Evolutionary conservation across 1,139 yeast genomes (phyloP), one percentile per base, ranked within the genome.

Genomic region (Geotrichum bryndzae): DNA sequence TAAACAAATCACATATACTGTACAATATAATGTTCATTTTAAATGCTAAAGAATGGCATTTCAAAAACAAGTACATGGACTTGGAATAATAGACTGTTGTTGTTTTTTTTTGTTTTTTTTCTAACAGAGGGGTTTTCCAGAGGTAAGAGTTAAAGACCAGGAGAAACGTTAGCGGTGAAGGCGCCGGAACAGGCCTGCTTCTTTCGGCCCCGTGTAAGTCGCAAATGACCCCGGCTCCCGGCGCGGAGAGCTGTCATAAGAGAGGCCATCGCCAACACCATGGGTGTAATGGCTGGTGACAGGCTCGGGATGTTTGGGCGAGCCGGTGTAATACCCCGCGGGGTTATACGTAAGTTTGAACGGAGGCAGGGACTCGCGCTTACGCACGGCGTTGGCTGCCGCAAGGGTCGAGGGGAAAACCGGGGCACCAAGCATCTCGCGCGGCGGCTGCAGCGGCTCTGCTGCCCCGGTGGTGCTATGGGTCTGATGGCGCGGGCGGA

Each of bases 401-500:
- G 41, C 51, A 15, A 61, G 48, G 7, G 62, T 41, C 15, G 64
- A 59, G 1, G 64, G 63, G 46, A 59, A 57, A 6, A 60, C 63
- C 2, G 65, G 63, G 13, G 65, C 52, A n/a, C 58, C 59, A 56
- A 64, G 31, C 27, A 55, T 25, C 23, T 62, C 63, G 8, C 35
- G 33, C 23, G 63, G 64, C 23, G 61, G 55, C 23, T 60, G 64
- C 23, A 60, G 55, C 6, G 45, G 35, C 6, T 3, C 11, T 15
- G 31, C 23, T 10, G 13, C 52, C 5, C 22, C 18, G 25, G 33
- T 50, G 23, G 25, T 23, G 50, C 11, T n/a, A 13, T 57, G 35
- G 41, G 51, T 46, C 41, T 77, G 69, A 67, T 81, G 83, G 65
- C 81, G 84, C 22, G 82, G 79, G 4, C 77, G 73, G 67, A 81